Percentiles rank a stretch among this genome's conserved stretches.
Conservation (phyloP, 768 basidiomycete genomes). For the Boletus rufocinnamomeus region DNA sequence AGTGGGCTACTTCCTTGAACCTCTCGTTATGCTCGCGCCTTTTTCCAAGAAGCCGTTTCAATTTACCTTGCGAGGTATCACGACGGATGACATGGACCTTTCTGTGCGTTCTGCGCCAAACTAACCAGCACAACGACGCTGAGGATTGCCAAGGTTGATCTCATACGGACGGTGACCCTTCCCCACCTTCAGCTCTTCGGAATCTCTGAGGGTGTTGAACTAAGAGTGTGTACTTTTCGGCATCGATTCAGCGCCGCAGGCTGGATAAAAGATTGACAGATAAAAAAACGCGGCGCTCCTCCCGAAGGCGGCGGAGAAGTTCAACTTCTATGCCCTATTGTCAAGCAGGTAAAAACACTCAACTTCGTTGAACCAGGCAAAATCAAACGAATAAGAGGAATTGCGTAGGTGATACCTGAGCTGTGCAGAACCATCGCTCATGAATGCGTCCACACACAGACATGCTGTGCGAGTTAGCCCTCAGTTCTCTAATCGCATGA, state of each 20-base stretch:
- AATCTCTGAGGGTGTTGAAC: slow-evolving; percentile 85
- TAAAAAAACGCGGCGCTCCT: slow-evolving; percentile 90
- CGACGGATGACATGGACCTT: slow-evolving; percentile 89
- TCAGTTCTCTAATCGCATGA: slow-evolving; percentile 97
- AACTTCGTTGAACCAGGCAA: slow-evolving; percentile 92
- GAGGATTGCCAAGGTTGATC: slow-evolving; percentile 62
- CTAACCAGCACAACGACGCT: slow-evolving; percentile 2
- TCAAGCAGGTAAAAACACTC: slow-evolving; percentile 88
- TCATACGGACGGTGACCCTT: slow-evolving; percentile 86
- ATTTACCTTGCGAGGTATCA: slow-evolving; percentile 84
- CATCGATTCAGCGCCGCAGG: neutral
- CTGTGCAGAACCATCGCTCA: neutral
- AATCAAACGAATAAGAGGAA: slow-evolving; percentile 92
- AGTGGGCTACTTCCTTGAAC: slow-evolving; percentile 93
- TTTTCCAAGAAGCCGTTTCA: slow-evolving; percentile 88
- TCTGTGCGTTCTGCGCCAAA: slow-evolving; percentile 56
- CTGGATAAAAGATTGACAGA: slow-evolving; percentile 45
- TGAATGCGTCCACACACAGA: slow-evolving; percentile 41
- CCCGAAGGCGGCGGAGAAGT: slow-evolving; percentile 93
- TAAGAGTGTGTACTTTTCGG: slow-evolving; percentile 55
- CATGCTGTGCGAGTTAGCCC: slow-evolving; percentile 97
- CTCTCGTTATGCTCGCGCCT: slow-evolving; percentile 85
- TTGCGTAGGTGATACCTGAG: slow-evolving; percentile 65
- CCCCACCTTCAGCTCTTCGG: slow-evolving; percentile 91
- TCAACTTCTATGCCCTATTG: slow-evolving; percentile 89